Evolutionary conservation across 2,329 filamentous ascomycete genomes (phyloP).

Genomic region (Nemania sp.): DNA sequence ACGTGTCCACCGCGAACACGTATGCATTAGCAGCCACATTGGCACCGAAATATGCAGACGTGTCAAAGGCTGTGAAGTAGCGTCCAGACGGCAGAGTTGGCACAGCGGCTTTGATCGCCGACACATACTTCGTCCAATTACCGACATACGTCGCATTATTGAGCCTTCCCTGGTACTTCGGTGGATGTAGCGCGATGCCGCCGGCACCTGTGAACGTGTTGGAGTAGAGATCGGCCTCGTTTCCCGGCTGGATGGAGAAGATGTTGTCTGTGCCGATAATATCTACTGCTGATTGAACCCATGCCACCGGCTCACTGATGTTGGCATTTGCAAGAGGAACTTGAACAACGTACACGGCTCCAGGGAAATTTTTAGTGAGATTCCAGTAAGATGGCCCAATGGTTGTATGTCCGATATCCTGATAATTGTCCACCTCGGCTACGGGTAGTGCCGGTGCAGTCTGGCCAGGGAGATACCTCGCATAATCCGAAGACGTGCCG

Average conservation of each 20-base stretch:
- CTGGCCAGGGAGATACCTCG: conserved; percentile 40
- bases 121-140: conserved; percentile 42
- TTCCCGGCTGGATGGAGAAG: conserved; percentile 43
- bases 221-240: conserved; percentile 42
- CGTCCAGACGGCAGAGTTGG: conserved; percentile 32
- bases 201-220: conserved; percentile 32
- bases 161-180: conserved; percentile 41
- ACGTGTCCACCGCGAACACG: conserved; percentile 36
- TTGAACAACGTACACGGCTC: conserved; percentile 42
- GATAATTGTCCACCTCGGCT: conserved; percentile 41
- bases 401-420: conserved; percentile 41
- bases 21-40: conserved; percentile 30
- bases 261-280: conserved; percentile 39
- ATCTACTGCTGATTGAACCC: conserved; percentile 38
- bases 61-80: conserved; percentile 44
- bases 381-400: conserved; percentile 43
- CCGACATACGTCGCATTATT: conserved; percentile 42
- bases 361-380: conserved; percentile 38
- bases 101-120: conserved; percentile 36
- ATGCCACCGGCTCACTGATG: conserved; percentile 41
- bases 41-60: conserved; percentile 34
- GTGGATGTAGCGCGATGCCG: conserved; percentile 38
- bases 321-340: conserved; percentile 43
- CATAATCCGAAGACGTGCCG: conserved; percentile 44
- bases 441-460: conserved; percentile 38